Conservation (phyloP, 1,139 yeast genomes). For the Saccharomyces pastorianus region DNA sequence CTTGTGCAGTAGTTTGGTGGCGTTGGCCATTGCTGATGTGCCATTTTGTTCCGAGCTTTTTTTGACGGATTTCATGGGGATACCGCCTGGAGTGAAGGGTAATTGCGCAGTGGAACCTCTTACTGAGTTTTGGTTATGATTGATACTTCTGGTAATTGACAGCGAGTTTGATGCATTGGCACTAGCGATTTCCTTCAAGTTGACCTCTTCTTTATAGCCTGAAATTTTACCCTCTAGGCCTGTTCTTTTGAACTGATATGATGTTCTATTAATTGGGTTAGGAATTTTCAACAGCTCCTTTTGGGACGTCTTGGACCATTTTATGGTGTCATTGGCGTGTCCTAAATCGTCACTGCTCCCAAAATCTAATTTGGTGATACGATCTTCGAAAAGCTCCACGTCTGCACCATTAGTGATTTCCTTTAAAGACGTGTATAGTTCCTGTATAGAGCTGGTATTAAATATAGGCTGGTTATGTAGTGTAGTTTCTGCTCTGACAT, state of each 20-base stretch:
- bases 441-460: conserved; percentile 13
- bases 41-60: conserved; percentile 6
- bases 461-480: background rate
- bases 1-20: conserved; percentile 46
- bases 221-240: conserved; percentile 70
- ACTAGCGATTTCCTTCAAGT: conserved; percentile 41
- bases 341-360: background rate
- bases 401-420: conserved; percentile 18
- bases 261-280: conserved; percentile 45
- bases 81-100: conserved; percentile 94
- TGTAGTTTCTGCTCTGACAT: background rate
- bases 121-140: conserved; percentile 52
- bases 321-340: background rate
- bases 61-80: conserved; percentile 35
- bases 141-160: conserved; percentile 61
- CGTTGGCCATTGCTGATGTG: conserved; percentile 15
- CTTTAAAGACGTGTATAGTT: conserved; percentile 16
- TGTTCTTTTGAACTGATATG: conserved; percentile 53
- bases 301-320: conserved; percentile 25
- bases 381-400: conserved; percentile 19
- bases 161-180: conserved; percentile 62
- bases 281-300: conserved; percentile 43
- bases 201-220: conserved; percentile 54
- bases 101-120: conserved; percentile 67
- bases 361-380: background rate